These are phyloP conservation scores for Aegilops longissima DNA, from an alignment of 176 grass and related monocot species.

Conservation along the genomic window DNA sequence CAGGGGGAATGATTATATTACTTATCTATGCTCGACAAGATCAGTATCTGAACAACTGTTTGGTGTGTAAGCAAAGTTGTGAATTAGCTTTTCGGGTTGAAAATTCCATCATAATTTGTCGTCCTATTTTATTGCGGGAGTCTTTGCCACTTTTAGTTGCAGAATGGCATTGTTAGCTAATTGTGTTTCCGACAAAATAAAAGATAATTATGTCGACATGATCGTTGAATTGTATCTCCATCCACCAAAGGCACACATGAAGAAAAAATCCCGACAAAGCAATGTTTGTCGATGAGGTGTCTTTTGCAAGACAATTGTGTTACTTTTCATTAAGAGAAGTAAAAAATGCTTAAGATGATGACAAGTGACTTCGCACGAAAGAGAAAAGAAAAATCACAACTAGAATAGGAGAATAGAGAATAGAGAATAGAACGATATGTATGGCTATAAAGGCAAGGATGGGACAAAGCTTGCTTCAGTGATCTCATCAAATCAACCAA, in stretches of 20 bases:
- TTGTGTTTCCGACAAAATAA: too few relatives aligned
- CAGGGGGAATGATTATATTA: background rate
- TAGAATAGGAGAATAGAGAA: background rate
- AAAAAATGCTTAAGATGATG: background rate
- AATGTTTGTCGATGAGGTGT: background rate
- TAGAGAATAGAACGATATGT: background rate
- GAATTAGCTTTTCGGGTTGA: constrained; percentile 3
- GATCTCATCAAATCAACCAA: background rate
- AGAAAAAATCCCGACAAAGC: background rate
- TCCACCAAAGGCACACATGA: background rate
- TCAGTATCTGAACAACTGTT: constrained; percentile 41
- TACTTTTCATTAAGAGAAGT: background rate
- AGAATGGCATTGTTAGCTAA: background rate
- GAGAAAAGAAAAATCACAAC: background rate
- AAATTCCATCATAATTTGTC: constrained; percentile 8
- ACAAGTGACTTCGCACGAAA: background rate
- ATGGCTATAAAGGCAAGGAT: background rate
- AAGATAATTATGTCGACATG: background rate
- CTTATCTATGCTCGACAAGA: constrained; percentile 24
- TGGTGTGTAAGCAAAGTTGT: constrained; percentile 40
- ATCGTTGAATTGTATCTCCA: background rate
- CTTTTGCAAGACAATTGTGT: background rate
- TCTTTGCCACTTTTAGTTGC: background rate
- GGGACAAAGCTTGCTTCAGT: background rate
- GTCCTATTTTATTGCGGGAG: constrained; percentile 21